These are phyloP conservation scores for Craterostigma plantagineum DNA, from an alignment of 257 asterid genomes.

Conservation along the genomic window DNA sequence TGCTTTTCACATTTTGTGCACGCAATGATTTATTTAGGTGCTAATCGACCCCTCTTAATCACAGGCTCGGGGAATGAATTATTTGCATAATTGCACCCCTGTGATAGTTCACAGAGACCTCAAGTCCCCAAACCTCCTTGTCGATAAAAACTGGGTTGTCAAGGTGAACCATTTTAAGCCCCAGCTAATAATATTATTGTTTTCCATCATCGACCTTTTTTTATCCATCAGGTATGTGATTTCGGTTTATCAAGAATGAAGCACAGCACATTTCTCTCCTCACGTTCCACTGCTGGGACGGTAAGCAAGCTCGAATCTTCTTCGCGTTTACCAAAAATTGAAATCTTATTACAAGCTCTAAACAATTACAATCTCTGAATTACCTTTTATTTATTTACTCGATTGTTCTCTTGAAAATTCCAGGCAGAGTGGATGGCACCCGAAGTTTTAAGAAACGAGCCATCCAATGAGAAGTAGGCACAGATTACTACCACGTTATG, in stretches of 20 bases:
- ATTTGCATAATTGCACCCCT: slow-evolving; percentile 50
- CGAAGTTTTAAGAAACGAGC: slow-evolving; percentile 95
- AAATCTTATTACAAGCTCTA: neutral
- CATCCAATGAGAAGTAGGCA: slow-evolving; percentile 85
- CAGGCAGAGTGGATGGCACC: slow-evolving; percentile 99
- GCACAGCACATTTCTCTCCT: slow-evolving; percentile 55
- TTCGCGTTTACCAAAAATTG: neutral
- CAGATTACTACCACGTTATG: neutral
- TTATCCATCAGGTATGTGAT: slow-evolving; percentile 37
- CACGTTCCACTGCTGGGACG: slow-evolving; percentile 66
- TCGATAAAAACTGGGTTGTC: slow-evolving; percentile 61
- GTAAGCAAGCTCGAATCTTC: slow-evolving; percentile 17
- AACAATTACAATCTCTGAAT: neutral
- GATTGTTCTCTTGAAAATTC: neutral
- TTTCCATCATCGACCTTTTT: slow-evolving; percentile 3
- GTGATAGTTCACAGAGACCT: slow-evolving; percentile 57
- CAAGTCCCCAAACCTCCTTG: slow-evolving; percentile 62
- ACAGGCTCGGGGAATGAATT: slow-evolving; percentile 98
- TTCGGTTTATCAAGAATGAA: slow-evolving; percentile 56
- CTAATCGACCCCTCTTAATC: slow-evolving; percentile 3
- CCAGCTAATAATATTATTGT: slow-evolving; percentile 3
- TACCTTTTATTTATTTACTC: neutral
- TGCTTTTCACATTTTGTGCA: slow-evolving; percentile 7
- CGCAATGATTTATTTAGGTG: slow-evolving; percentile 9
- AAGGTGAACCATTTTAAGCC: slow-evolving; percentile 25